Conservation (phyloP, 371 early-diverging fungal species). For the Mucor indicus region DNA sequence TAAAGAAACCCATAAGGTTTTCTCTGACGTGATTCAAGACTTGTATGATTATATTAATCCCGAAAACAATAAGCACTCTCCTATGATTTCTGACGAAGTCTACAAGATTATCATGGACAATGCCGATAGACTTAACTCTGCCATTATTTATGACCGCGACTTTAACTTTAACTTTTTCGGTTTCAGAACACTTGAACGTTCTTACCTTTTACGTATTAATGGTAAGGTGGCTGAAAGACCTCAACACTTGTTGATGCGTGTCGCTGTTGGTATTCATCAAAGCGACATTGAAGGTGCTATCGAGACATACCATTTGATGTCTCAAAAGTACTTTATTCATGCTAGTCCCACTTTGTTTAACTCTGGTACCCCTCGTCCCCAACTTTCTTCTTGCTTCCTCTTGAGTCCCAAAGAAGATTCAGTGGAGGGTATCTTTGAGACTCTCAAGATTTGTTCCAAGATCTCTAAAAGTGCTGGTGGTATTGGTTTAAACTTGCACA, state of each 20-base stretch:
- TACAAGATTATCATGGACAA: conserved; percentile 72
- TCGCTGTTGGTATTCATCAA: conserved; percentile 96
- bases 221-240: conserved; percentile 91
- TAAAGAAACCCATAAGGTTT: conserved; percentile 93
- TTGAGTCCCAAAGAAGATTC: conserved; percentile 94
- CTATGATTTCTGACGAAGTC: conserved; percentile 84
- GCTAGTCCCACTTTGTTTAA: conserved; percentile 99
- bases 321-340: conserved; percentile 96
- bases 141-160: conserved; percentile 96
- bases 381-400: conserved; percentile 96
- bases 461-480: conserved; percentile 99
- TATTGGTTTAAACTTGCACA: conserved; percentile 96
- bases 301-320: conserved; percentile 97
- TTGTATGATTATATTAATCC: conserved; percentile 88
- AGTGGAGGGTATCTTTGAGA: conserved; percentile 98
- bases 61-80: conserved; percentile 76
- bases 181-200: conserved; percentile 96
- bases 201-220: conserved; percentile 90
- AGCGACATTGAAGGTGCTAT: conserved; percentile 92
- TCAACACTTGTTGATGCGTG: conserved; percentile 99
- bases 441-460: conserved; percentile 94
- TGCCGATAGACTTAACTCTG: conserved; percentile 84
- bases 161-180: conserved; percentile 98
- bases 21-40: conserved; percentile 87
- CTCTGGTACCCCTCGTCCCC: conserved; percentile 95